phyloP scores from a whole-genome alignment of 306 rosid species.

The Canavalia ensiformis region DNA sequence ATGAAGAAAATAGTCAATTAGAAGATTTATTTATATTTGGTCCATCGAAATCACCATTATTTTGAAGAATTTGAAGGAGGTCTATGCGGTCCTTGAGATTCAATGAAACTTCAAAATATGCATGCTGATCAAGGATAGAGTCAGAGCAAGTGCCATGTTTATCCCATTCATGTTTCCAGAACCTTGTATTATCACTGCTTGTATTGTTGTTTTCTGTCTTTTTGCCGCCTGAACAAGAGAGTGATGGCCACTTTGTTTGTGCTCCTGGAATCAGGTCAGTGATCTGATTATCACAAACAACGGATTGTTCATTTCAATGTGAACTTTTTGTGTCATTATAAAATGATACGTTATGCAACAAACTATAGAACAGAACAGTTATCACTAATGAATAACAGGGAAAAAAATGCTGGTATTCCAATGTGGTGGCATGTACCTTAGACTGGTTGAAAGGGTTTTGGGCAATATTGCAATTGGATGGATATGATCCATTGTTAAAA shows the following conservation, averaged over 20 bases:
- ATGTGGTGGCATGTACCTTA: constrained; percentile 29
- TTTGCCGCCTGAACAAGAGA: constrained; percentile 44
- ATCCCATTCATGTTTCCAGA: constrained; percentile 56
- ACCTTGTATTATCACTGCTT: constrained; percentile 11
- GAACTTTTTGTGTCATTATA: background rate
- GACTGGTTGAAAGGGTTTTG: constrained; percentile 39
- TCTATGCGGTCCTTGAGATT: constrained; percentile 13
- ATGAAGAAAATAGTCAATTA: background rate
- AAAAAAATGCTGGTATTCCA: background rate
- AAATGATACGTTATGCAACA: background rate
- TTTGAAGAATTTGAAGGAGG: constrained; percentile 43
- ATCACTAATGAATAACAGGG: background rate
- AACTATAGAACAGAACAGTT: background rate
- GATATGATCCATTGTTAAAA: constrained; percentile 48
- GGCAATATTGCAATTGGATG: constrained; percentile 38
- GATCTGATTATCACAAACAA: constrained; percentile 32
- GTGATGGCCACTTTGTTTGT: constrained; percentile 46
- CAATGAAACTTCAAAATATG: constrained; percentile 37
- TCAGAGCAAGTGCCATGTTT: constrained; percentile 55
- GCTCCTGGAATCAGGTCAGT: constrained; percentile 12
- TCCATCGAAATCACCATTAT: constrained; percentile 40
- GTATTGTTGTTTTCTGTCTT: background rate
- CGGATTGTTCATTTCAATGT: background rate
- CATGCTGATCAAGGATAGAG: constrained; percentile 45
- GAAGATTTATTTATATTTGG: background rate